Evolutionary conservation across 768 basidiomycete genomes (phyloP).

Genomic region (Tulasnella sp.): DNA sequence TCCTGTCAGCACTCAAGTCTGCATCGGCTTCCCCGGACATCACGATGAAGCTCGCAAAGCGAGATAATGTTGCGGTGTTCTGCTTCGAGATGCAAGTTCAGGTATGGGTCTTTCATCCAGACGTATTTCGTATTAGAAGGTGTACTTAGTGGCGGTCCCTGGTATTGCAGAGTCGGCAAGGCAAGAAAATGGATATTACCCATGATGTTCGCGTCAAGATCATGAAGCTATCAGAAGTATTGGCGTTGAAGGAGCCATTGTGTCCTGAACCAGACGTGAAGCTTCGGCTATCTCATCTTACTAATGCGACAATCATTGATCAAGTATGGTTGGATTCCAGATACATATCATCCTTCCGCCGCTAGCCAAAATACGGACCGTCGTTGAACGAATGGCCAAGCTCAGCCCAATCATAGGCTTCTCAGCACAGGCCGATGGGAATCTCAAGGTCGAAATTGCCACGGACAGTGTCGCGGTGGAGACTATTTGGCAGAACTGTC

Average conservation of each 20-base stretch:
- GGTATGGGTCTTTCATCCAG: slow-evolving; percentile 2
- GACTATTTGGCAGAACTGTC: slow-evolving; percentile 65
- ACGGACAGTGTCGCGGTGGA: slow-evolving; percentile 69
- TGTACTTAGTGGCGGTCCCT: slow-evolving; percentile 30
- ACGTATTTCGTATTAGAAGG: slow-evolving; percentile 56
- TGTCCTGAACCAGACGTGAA: slow-evolving; percentile 77
- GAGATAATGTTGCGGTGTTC: slow-evolving; percentile 65
- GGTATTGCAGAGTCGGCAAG: slow-evolving; percentile 40
- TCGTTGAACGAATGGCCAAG: slow-evolving; percentile 60
- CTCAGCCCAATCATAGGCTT: slow-evolving; percentile 61
- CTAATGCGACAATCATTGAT: too few relatives aligned
- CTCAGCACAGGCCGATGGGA: slow-evolving; percentile 54
- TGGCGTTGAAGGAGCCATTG: slow-evolving; percentile 61
- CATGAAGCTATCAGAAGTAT: slow-evolving; percentile 61
- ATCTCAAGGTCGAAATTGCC: slow-evolving; percentile 42
- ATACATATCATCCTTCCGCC: slow-evolving; percentile 69
- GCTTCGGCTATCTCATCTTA: too few relatives aligned
- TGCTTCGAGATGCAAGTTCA: slow-evolving; percentile 56
- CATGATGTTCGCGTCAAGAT: slow-evolving; percentile 81
- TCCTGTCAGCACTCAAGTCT: slow-evolving; percentile 63
- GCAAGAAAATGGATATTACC: slow-evolving; percentile 49
- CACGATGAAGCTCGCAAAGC: slow-evolving; percentile 78
- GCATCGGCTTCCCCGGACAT: slow-evolving; percentile 42
- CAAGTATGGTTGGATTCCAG: slow-evolving; percentile 38
- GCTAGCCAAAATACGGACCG: slow-evolving; percentile 61